phyloP scores from a whole-genome alignment of 2,329 filamentous ascomycete genomes.

The Colletotrichum lindemuthianum region DNA sequence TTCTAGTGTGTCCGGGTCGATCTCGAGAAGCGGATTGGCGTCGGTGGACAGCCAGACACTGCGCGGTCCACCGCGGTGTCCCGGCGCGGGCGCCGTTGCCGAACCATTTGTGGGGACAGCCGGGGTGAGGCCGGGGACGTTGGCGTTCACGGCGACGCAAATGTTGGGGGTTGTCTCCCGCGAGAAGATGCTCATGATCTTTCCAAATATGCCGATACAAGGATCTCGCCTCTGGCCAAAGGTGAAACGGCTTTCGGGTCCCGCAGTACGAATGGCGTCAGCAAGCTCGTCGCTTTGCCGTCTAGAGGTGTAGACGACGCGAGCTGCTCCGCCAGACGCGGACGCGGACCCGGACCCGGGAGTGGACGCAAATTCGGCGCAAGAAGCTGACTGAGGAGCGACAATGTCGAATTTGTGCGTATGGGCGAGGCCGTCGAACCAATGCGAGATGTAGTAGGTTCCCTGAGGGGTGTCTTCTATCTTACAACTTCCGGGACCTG shows the following conservation, averaged over 20 bases:
- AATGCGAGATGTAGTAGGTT: constrained; percentile 74
- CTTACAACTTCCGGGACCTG: constrained; percentile 74
- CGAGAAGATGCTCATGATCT: constrained; percentile 71
- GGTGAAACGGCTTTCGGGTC: constrained; percentile 64
- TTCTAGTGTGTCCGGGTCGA: constrained; percentile 78
- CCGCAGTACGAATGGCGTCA: constrained; percentile 68
- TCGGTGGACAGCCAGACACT: constrained; percentile 69
- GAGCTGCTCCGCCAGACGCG: constrained; percentile 39
- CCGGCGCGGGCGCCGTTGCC: constrained; percentile 22
- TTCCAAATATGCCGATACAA: constrained; percentile 77
- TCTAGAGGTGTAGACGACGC: constrained; percentile 77
- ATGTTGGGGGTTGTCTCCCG: constrained; percentile 62
- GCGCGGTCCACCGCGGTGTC: constrained; percentile 41
- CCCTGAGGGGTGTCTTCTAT: constrained; percentile 67
- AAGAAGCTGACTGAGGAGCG: constrained; percentile 38
- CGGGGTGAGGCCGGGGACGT: constrained; percentile 66
- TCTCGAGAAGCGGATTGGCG: constrained; percentile 62
- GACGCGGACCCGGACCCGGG: background rate
- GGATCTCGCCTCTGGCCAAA: constrained; percentile 81
- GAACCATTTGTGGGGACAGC: constrained; percentile 19
- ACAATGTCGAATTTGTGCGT: constrained; percentile 78
- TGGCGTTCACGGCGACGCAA: constrained; percentile 71
- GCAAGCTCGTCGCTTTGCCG: constrained; percentile 73
- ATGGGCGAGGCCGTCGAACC: constrained; percentile 83
- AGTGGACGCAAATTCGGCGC: too few relatives aligned